Base-by-base conservation (phyloP, 139 green algal species). In the Chlamydomonas sphaeroides region DNA sequence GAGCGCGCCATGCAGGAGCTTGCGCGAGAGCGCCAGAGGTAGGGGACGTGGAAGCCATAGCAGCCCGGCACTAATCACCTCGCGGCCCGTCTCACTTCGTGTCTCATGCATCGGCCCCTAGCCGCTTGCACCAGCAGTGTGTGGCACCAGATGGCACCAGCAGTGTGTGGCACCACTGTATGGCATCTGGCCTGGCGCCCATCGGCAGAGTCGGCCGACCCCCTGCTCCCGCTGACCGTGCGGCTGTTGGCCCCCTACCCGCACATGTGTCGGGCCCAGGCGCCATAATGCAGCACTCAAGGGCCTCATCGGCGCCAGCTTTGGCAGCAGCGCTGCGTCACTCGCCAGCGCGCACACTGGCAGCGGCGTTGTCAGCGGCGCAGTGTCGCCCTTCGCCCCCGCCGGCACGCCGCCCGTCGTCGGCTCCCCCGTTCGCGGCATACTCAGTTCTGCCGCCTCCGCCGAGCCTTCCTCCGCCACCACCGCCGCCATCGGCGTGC, bases 211-310 rank as follows among this genome's bases (percentile, higher is more conserved):
- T n/a, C n/a, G n/a, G n/a, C n/a, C n/a, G n/a, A n/a, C n/a, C n/a
- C n/a, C n/a, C n/a, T n/a, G n/a, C n/a, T n/a, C n/a, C n/a, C n/a
- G n/a, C n/a, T n/a, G n/a, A n/a, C n/a, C n/a, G n/a, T n/a, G n/a
- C n/a, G n/a, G n/a, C n/a, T n/a, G n/a, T n/a, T n/a, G n/a, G n/a
- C n/a, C n/a, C n/a, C n/a, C n/a, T n/a, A n/a, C n/a, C n/a, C n/a
- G n/a, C n/a, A n/a, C n/a, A n/a, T n/a, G n/a, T n/a, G n/a, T n/a
- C n/a, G n/a, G n/a, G 10, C 56, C 18, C 68, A 75, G 68, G 42
- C 68, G 68, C 11, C 28, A 75, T 14, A 75, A 75, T 30, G 41
- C 68, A 1, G 68, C 68, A 5, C 45, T 75, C 28, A 75, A 75
- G 42, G 68, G 39, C 8, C 41, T 75, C n/a, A 75, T 75, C 42